Conservation (phyloP, 2,329 filamentous ascomycete genomes). For the Kalmusia sp. region DNA sequence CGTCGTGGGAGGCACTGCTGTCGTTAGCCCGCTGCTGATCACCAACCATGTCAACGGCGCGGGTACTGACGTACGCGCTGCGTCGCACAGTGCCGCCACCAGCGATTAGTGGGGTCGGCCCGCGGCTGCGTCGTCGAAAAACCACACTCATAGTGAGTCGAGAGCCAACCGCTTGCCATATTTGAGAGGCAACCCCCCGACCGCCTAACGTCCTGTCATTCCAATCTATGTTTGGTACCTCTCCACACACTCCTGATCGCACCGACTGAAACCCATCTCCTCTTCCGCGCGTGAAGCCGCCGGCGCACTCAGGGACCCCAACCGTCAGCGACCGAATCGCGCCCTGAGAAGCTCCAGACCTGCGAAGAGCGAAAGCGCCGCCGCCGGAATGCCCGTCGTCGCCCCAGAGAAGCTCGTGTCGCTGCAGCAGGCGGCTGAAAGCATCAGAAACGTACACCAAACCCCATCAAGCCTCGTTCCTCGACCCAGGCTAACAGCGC, state of each 20-base stretch:
- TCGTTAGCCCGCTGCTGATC: background rate
- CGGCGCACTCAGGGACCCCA: background rate
- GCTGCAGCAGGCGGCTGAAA: slow-evolving; percentile 85
- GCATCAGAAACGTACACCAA: slow-evolving; percentile 84
- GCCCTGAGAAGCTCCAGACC: slow-evolving; percentile 1
- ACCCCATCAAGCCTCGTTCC: slow-evolving; percentile 27
- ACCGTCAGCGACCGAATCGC: background rate
- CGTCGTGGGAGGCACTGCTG: background rate
- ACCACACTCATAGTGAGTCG: background rate
- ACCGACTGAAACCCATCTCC: slow-evolving; percentile 1
- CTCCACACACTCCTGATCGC: too few relatives aligned
- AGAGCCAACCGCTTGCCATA: background rate
- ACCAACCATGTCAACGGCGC: background rate
- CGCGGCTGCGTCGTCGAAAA: background rate
- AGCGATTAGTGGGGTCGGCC: background rate
- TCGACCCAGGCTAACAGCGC: slow-evolving; percentile 29
- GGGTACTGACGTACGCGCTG: slow-evolving; percentile 1
- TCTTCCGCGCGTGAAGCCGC: background rate
- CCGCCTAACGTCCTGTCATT: too few relatives aligned
- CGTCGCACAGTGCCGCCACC: slow-evolving; percentile 3
- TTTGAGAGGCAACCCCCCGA: too few relatives aligned
- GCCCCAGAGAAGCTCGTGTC: slow-evolving; percentile 87
- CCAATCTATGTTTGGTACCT: too few relatives aligned
- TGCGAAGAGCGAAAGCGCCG: background rate
- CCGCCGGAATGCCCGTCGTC: slow-evolving; percentile 82